Evolutionary conservation across 495 filamentous ascomycete genomes (phyloP).

Genomic region (Tuber magnatum): DNA sequence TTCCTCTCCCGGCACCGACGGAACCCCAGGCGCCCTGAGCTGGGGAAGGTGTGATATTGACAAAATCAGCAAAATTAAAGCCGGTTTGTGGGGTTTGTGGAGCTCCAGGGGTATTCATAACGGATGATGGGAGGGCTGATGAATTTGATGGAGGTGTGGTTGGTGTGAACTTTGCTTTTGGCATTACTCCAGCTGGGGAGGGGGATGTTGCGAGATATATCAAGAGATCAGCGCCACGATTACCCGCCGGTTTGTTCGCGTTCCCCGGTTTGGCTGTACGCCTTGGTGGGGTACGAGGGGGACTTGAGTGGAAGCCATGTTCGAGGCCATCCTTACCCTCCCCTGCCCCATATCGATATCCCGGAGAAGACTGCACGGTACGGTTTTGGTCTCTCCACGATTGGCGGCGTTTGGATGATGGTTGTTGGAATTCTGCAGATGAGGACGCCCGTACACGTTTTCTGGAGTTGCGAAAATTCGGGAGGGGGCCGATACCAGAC

Average conservation of each 20-base stretch:
- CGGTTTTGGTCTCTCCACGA: conserved; percentile 35
- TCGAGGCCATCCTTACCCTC: conserved; percentile 35
- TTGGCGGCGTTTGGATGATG: conserved; percentile 38
- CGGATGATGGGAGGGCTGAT: conserved; percentile 70
- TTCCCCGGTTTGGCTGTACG: conserved; percentile 30
- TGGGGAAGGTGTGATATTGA: conserved; percentile 92
- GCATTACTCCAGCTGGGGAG: conserved; percentile 57
- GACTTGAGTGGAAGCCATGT: conserved; percentile 40
- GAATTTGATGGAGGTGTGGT: conserved; percentile 72
- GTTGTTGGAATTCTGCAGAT: conserved; percentile 31
- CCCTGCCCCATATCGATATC: conserved; percentile 37
- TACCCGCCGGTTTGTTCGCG: conserved; percentile 47
- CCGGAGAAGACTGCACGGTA: conserved; percentile 38
- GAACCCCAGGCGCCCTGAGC: conserved; percentile 73
- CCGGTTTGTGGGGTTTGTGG: conserved; percentile 50
- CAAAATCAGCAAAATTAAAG: conserved; percentile 94
- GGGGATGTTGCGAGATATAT: conserved; percentile 90
- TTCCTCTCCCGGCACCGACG: conserved; percentile 49
- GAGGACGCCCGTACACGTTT: conserved; percentile 37
- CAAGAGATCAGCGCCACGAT: conserved; percentile 84
- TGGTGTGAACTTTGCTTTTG: conserved; percentile 43
- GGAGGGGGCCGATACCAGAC: conserved; percentile 36
- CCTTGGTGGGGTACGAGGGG: conserved; percentile 42
- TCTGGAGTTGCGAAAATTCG: conserved; percentile 34
- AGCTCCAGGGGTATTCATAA: conserved; percentile 73